Percentiles rank a stretch among this genome's conserved stretches.
phyloP scores from a whole-genome alignment of 2,329 filamentous ascomycete genomes.

The Dendrostoma leiphaemia region DNA sequence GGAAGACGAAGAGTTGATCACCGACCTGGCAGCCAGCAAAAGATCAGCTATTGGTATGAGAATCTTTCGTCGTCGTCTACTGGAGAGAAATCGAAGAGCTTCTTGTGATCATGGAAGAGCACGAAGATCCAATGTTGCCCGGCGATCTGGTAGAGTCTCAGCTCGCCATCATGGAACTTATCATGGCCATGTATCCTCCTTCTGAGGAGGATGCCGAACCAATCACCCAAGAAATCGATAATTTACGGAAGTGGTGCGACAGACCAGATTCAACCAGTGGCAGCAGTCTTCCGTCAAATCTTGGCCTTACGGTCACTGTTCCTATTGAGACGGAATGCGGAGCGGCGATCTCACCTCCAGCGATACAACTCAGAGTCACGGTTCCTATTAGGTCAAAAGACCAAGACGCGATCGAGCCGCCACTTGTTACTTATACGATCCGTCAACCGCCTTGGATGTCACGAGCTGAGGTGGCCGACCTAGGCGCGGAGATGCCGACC shows the following conservation, averaged over 20 bases:
- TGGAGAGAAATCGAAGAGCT: no score
- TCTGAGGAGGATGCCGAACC: background rate
- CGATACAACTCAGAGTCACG: slow-evolving; percentile 9
- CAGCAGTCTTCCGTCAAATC: background rate
- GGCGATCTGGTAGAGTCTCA: slow-evolving; percentile 15
- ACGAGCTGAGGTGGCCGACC: slow-evolving; percentile 11
- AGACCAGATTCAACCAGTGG: background rate
- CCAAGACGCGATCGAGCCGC: background rate
- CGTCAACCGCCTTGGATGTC: slow-evolving; percentile 17
- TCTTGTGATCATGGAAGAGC: background rate
- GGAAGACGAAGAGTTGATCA: background rate
- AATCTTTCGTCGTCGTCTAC: no score
- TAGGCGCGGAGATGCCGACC: slow-evolving; percentile 7
- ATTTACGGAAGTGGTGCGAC: slow-evolving; percentile 11
- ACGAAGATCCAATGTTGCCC: background rate
- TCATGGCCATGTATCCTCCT: slow-evolving; percentile 15
- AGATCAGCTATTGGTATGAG: no score
- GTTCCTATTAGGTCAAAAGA: slow-evolving; percentile 5
- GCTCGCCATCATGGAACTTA: slow-evolving; percentile 16
- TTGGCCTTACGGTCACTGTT: slow-evolving; percentile 8
- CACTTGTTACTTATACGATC: slow-evolving; percentile 5
- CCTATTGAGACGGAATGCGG: background rate
- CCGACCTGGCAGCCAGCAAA: background rate
- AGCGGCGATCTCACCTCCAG: background rate
- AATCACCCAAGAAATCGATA: background rate